Percentiles rank a stretch among this genome's conserved stretches.
Conservation (phyloP, 441 rosid genomes). For the Brassica hybrid region DNA sequence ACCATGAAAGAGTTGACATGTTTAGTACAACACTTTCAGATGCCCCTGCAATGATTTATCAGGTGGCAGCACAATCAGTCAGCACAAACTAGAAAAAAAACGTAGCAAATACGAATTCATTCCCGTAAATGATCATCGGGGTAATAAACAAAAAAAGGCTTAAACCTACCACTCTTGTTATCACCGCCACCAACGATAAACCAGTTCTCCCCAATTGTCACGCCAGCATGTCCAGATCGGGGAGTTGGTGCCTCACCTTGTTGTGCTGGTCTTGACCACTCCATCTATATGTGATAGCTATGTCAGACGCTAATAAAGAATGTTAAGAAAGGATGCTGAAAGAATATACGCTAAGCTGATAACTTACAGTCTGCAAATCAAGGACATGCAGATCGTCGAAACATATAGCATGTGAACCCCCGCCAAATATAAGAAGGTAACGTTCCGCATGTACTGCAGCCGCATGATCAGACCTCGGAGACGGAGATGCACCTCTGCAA, state of each 20-base stretch:
- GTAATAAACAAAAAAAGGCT: no score
- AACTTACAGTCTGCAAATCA: background rate
- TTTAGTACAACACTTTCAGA: constrained; percentile 94
- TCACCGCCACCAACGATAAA: constrained; percentile 98
- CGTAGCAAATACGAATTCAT: background rate
- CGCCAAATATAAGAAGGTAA: background rate
- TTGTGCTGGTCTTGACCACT: constrained; percentile 95
- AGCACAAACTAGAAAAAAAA: constrained; percentile 9
- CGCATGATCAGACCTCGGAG: background rate
- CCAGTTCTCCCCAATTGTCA: constrained; percentile 97
- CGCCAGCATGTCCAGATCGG: constrained; percentile 98
- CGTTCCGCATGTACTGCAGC: background rate
- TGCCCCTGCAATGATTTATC: constrained; percentile 63
- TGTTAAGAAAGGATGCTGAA: background rate
- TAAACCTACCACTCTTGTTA: constrained; percentile 79
- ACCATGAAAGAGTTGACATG: constrained; percentile 98
- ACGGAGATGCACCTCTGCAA: background rate
- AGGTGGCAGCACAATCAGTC: constrained; percentile 10
- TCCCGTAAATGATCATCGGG: background rate
- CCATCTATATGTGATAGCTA: constrained; percentile 69
- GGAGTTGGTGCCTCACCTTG: constrained; percentile 93
- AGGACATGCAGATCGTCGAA: background rate
- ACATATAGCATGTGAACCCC: background rate
- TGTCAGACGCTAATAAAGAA: background rate
- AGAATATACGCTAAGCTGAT: background rate